These are phyloP conservation scores for Centrapalus pauciflorus DNA, from an alignment of 129 eudicot genomes.

Conservation along the genomic window DNA sequence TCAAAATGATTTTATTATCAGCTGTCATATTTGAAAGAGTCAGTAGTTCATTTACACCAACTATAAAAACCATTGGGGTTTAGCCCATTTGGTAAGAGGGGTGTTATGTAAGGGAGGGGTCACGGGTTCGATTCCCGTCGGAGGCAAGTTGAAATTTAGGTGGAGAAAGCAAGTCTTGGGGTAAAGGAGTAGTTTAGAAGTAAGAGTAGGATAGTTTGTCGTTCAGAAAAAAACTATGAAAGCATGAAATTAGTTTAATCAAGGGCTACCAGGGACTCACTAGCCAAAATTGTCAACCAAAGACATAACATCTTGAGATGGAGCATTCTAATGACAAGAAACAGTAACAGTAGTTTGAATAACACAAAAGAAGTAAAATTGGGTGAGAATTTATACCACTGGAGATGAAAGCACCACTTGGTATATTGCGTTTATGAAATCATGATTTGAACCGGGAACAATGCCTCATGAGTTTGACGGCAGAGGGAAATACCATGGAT, in stretches of 20 bases:
- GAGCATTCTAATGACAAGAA: neutral
- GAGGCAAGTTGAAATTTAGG: too few relatives aligned
- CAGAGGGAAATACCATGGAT: constrained; percentile 89
- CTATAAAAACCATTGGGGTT: too few relatives aligned
- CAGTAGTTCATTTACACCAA: neutral
- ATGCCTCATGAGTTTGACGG: constrained; percentile 54
- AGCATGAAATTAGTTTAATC: neutral
- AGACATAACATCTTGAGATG: neutral
- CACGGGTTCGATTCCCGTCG: too few relatives aligned
- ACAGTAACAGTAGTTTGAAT: neutral
- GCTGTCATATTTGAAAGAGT: constrained; percentile 1
- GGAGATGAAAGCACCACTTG: constrained; percentile 88
- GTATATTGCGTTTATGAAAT: constrained; percentile 55
- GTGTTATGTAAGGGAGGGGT: too few relatives aligned
- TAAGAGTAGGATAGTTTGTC: too few relatives aligned
- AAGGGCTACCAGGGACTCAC: neutral
- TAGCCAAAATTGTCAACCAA: neutral
- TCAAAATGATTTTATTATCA: neutral
- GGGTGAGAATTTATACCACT: constrained; percentile 52
- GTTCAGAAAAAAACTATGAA: too few relatives aligned
- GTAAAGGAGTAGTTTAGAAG: too few relatives aligned
- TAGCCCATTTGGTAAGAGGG: too few relatives aligned
- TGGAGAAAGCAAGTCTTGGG: too few relatives aligned
- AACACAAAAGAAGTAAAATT: neutral
- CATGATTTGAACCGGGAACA: constrained; percentile 83